phyloP scores from a whole-genome alignment of 2,329 filamentous ascomycete species.

The Clonostachys byssicola region DNA sequence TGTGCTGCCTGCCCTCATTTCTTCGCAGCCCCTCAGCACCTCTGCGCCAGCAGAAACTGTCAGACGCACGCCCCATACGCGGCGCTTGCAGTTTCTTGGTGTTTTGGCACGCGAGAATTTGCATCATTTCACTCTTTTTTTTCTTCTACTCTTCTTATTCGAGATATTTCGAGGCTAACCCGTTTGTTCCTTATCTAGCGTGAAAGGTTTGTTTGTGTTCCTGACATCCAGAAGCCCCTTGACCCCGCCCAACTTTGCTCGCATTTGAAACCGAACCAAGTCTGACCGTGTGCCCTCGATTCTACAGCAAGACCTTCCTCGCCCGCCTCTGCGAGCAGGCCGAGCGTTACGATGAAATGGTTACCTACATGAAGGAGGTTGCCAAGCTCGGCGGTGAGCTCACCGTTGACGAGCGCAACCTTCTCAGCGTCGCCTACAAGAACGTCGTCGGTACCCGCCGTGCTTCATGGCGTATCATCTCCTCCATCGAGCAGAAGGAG shows the following conservation, averaged over 20 bases:
- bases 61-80: too few species aligned
- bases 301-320: slow-evolving; percentile 94
- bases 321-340: slow-evolving; percentile 99
- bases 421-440: slow-evolving; percentile 99
- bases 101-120: too few species aligned
- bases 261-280: background rate
- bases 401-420: slow-evolving; percentile 95
- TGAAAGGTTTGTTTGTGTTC: slow-evolving; percentile 55
- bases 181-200: slow-evolving; percentile 41
- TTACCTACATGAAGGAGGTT: slow-evolving; percentile 99
- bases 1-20: too few species aligned
- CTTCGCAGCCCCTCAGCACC: too few species aligned
- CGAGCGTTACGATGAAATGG: slow-evolving; percentile 99
- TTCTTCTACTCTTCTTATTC: too few species aligned
- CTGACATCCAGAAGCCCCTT: slow-evolving; percentile 6
- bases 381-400: slow-evolving; percentile 81
- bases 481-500: slow-evolving; percentile 99
- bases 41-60: too few species aligned
- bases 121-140: too few species aligned
- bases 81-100: background rate
- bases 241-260: slow-evolving; percentile 2
- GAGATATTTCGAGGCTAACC: too few species aligned
- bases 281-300: slow-evolving; percentile 15
- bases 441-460: slow-evolving; percentile 98
- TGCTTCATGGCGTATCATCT: slow-evolving; percentile 99